A percentile compares a stretch with the other conserved stretches of the same genome.
Evolutionary conservation across 2,329 filamentous ascomycete species (phyloP).

Genomic region (Emmonsia crescens): DNA sequence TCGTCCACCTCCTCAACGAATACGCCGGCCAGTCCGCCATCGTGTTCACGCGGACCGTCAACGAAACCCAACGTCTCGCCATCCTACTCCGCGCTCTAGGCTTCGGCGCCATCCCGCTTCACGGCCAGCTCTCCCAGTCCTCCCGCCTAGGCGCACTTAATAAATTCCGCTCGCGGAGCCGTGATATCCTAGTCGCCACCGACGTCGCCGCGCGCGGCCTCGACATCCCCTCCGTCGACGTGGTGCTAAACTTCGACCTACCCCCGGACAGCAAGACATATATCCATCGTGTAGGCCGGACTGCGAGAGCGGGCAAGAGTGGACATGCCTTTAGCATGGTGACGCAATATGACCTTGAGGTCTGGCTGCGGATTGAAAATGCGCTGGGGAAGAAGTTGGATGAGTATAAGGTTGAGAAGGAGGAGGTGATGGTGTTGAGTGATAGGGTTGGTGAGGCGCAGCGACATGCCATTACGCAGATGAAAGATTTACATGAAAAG

Average conservation of each 20-base stretch:
- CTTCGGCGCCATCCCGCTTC: conserved; percentile 82
- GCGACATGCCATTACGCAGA: conserved; percentile 62
- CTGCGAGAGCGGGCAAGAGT: conserved; percentile 72
- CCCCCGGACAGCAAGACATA: conserved; percentile 83
- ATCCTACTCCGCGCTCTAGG: conserved; percentile 75
- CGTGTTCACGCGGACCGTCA: conserved; percentile 84
- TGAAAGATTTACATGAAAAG: conserved; percentile 69
- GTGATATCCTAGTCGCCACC: conserved; percentile 81
- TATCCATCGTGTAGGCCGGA: conserved; percentile 78
- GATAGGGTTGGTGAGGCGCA: conserved; percentile 72
- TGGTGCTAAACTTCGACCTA: conserved; percentile 76
- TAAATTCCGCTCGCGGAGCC: conserved; percentile 73
- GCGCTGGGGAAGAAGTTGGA: conserved; percentile 67
- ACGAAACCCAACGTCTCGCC: conserved; percentile 76
- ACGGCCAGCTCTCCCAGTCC: conserved; percentile 84
- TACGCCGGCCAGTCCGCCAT: conserved; percentile 78
- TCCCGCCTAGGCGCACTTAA: conserved; percentile 75
- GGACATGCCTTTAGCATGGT: conserved; percentile 71
- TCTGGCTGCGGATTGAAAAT: conserved; percentile 70
- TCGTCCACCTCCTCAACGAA: conserved; percentile 78
- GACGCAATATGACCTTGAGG: conserved; percentile 78
- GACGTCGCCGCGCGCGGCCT: conserved; percentile 84
- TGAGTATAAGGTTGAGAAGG: conserved; percentile 59
- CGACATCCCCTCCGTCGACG: conserved; percentile 78
- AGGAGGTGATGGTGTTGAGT: conserved; percentile 75